A percentile compares a stretch with the other conserved stretches of the same genome.
These are phyloP conservation scores for Ceratobasidium sp. DNA, from an alignment of 1,284 basidiomycete genomes.

Conservation along the genomic window DNA sequence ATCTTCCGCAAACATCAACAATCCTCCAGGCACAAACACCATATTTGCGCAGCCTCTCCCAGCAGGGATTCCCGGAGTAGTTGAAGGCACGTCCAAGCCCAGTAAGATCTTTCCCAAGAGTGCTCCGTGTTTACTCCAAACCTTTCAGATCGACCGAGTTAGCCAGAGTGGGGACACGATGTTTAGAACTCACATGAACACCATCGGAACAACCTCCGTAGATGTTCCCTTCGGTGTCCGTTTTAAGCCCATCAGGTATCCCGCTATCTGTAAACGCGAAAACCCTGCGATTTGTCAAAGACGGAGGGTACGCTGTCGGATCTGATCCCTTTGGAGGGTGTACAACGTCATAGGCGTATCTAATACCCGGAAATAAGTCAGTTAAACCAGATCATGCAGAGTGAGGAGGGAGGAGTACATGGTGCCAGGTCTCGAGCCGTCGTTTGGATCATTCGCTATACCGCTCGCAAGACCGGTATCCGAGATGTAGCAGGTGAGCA, in stretches of 20 bases:
- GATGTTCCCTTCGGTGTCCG: slow-evolving; percentile 74
- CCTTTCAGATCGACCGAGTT: slow-evolving; percentile 55
- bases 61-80: not conserved
- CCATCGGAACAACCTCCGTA: slow-evolving; percentile 80
- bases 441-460: slow-evolving; percentile 65
- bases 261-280: slow-evolving; percentile 79
- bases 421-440: slow-evolving; percentile 71
- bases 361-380: slow-evolving; percentile 53
- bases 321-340: slow-evolving; percentile 60
- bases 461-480: slow-evolving; percentile 53
- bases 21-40: slow-evolving; percentile 72
- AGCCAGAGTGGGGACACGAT: slow-evolving; percentile 21
- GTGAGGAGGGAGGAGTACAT: slow-evolving; percentile 63
- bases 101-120: slow-evolving; percentile 82
- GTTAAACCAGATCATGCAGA: not conserved
- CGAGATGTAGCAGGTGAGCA: slow-evolving; percentile 74
- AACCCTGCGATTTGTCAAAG: slow-evolving; percentile 72
- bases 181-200: slow-evolving; percentile 63
- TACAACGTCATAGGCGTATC: slow-evolving; percentile 79
- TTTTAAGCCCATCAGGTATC: slow-evolving; percentile 70
- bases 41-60: slow-evolving; percentile 68
- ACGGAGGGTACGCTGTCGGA: slow-evolving; percentile 40
- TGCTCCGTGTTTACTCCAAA: slow-evolving; percentile 72
- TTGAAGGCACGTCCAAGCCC: slow-evolving; percentile 53
- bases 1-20: slow-evolving; percentile 78